Conservation (phyloP, 371 early-diverging fungal genomes). For the Mucor irregularis region DNA sequence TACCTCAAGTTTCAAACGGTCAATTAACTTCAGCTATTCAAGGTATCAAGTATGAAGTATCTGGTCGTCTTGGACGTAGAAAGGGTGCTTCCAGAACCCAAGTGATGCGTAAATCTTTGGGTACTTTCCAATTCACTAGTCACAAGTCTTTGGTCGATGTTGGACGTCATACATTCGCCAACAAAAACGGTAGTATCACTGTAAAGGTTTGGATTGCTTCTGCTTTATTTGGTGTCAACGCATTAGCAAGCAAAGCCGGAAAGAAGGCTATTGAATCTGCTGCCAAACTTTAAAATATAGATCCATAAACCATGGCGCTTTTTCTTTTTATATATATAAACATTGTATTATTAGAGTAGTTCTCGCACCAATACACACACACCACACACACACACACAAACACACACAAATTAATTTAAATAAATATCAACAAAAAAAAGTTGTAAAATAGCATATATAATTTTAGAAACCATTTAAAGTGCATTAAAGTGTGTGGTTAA, state of each 20-base stretch:
- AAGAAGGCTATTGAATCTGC: conserved; percentile 36
- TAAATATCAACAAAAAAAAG: not conserved
- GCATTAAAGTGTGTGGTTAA: conserved; percentile 29
- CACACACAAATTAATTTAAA: not conserved
- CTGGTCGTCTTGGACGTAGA: conserved; percentile 51
- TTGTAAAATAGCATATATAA: not conserved
- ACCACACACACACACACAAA: not conserved
- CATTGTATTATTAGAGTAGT: too few relatives aligned
- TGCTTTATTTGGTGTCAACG: conserved; percentile 53
- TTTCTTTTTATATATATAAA: too few relatives aligned
- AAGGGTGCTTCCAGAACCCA: conserved; percentile 47
- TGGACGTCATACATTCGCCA: conserved; percentile 54
- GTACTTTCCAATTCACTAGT: conserved; percentile 54
- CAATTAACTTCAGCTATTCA: conserved; percentile 51
- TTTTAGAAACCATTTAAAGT: conserved; percentile 2
- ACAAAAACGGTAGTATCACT: conserved; percentile 55
- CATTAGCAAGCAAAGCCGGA: conserved; percentile 34
- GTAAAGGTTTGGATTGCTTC: conserved; percentile 56
- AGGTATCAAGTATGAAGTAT: conserved; percentile 53
- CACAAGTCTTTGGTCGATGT: conserved; percentile 51
- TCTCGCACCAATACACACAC: not conserved
- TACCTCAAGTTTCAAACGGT: conserved; percentile 46
- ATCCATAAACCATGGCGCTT: not conserved
- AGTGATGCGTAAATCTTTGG: conserved; percentile 47
- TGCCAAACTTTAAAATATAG: conserved; percentile 19